Evolutionary conservation across 768 basidiomycete species (phyloP), one percentile per base, ranked within the genome.

Genomic region (Nidularia sp.): DNA sequence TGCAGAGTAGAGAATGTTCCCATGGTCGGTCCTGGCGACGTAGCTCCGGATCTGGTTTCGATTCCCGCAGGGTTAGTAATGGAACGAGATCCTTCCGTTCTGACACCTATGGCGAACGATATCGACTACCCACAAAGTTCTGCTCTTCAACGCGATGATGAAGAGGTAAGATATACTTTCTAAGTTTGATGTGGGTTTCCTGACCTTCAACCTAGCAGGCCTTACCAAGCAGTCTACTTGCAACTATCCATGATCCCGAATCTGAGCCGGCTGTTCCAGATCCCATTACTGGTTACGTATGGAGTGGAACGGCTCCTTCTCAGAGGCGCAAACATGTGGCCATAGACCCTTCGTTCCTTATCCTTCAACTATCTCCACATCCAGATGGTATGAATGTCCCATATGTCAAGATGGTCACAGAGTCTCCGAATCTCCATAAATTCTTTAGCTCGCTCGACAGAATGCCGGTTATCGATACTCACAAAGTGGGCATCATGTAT

Each of bases 401-500:
- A 5, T 67, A 66, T 33, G 65, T 73, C 53, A 77, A 75, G 50
- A 71, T 79, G 8, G 70, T 86, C 4, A 65, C 74, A 4, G 80
- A 85, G 45, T 72, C 80, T 7, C 72, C 84, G 1, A 66, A 70
- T 10, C 76, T 90, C 36, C 69, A 79, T 3, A 72, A 77, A 29
- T 82, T 86, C 53, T 72, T 94, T 56, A 73, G 78, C 25, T 78
- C 77, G 5, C 77, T 98, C 44, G 93, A 97, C 59, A 74, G 80
- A 42, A 88, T 90, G 41, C 95, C 94, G 0, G 93, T 98, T 59
- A 95, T 99, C 54, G 97, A 99, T 68, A 94, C 91, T 0, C 93
- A 98, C 69, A 96, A 97, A 67, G 88, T 98, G 34, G 97, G 93
- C 3, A 88, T 99, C 52, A 78, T 99, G 72, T 99, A 98, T 60